Conservation (phyloP, 2,329 filamentous ascomycete genomes). For the Volutella citrinella region DNA sequence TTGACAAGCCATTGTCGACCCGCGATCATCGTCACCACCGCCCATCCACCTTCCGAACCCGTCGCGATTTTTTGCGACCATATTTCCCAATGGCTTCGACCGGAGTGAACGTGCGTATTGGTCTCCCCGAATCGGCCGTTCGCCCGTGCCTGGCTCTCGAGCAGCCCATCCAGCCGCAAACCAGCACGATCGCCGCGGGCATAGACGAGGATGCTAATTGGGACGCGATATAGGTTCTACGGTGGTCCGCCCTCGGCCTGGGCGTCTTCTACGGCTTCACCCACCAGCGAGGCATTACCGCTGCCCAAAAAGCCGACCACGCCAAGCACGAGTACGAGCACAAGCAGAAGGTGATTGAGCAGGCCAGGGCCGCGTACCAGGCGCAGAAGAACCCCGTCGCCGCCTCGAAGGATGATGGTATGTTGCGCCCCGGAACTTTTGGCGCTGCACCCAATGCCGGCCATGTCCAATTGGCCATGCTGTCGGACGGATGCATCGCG, state of each 20-base stretch:
- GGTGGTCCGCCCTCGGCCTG: slow-evolving; percentile 89
- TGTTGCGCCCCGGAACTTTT: slow-evolving; percentile 11
- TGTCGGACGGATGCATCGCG: too few species aligned
- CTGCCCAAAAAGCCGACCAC: slow-evolving; percentile 66
- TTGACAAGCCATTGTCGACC: slow-evolving; percentile 42
- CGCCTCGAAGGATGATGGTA: slow-evolving; percentile 32
- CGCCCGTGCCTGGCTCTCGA: slow-evolving; percentile 18
- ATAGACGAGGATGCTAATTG: slow-evolving; percentile 26
- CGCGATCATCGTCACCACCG: slow-evolving; percentile 32
- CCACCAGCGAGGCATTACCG: slow-evolving; percentile 80
- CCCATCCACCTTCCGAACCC: slow-evolving; percentile 34
- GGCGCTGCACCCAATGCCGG: too few species aligned
- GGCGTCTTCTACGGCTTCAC: slow-evolving; percentile 95
- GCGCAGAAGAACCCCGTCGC: slow-evolving; percentile 64
- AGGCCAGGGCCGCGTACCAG: slow-evolving; percentile 87
- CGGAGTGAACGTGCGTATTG: slow-evolving; percentile 62
- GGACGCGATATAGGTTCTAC: slow-evolving; percentile 71
- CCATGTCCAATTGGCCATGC: too few species aligned
- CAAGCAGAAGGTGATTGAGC: slow-evolving; percentile 86
- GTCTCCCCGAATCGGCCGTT: slow-evolving; percentile 25
- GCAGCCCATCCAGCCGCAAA: slow-evolving; percentile 8
- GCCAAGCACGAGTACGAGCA: slow-evolving; percentile 82
- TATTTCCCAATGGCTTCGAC: slow-evolving; percentile 61
- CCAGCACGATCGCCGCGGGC: slow-evolving; percentile 12
- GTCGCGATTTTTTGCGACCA: slow-evolving; percentile 41